Conservation (phyloP, 148 eudicot species). For the Rhododendron mucronatum region DNA sequence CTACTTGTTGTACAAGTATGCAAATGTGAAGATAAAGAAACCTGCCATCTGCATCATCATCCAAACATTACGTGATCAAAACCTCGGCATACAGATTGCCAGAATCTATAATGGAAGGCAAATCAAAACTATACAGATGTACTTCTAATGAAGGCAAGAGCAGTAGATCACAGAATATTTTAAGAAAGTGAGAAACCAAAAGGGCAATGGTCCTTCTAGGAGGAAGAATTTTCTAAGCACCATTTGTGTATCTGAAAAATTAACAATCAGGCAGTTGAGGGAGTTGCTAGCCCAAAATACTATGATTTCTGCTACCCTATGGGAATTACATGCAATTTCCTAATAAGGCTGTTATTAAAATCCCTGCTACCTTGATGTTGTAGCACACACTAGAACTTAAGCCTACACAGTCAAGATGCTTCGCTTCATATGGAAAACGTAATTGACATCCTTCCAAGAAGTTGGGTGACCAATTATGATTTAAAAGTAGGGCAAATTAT, state of each 20-base stretch:
- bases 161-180: not conserved
- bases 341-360: not conserved
- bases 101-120: not conserved
- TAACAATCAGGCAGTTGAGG: not conserved
- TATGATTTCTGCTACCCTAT: not conserved
- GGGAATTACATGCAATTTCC: not conserved
- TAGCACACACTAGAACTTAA: not conserved
- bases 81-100: not conserved
- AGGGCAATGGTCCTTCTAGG: not conserved
- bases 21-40: conserved; percentile 66
- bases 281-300: not conserved
- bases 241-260: not conserved
- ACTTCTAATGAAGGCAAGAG: not conserved
- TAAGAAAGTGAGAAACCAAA: not conserved
- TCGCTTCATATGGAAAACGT: not conserved
- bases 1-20: conserved; percentile 77
- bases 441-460: not conserved
- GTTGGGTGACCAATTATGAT: not conserved
- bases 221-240: not conserved
- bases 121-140: not conserved
- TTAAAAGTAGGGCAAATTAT: too few relatives aligned
- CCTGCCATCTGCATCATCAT: conserved; percentile 69
- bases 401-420: not conserved
- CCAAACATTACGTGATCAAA: conserved; percentile 3
- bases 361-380: not conserved